phyloP scores from a whole-genome alignment of 768 basidiomycete genomes.

The Kwoniella pini region DNA sequence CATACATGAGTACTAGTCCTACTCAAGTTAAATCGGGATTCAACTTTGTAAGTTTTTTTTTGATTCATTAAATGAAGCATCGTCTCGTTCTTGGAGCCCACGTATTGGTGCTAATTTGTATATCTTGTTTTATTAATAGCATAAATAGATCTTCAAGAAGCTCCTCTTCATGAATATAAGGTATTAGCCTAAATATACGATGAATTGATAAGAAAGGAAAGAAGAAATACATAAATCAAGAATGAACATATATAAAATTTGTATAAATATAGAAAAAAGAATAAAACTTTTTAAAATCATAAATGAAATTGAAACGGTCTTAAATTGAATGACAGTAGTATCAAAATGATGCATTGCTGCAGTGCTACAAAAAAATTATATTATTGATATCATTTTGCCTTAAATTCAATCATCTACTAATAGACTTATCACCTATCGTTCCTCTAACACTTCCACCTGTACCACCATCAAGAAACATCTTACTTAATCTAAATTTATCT shows the following conservation, averaged over 20 bases:
- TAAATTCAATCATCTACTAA: not conserved
- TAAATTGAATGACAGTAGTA: not conserved
- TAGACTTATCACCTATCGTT: constrained; percentile 9
- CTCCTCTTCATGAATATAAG: no score
- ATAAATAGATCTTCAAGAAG: no score
- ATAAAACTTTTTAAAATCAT: no score
- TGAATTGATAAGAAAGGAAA: no score
- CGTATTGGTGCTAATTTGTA: no score
- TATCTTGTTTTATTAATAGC: no score
- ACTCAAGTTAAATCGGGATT: constrained; percentile 41
- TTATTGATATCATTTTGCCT: no score
- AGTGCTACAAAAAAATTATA: not conserved
- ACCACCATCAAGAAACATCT: constrained; percentile 74
- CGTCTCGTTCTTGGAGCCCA: no score
- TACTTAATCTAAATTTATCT: constrained; percentile 59
- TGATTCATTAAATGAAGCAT: no score
- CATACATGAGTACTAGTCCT: constrained; percentile 48
- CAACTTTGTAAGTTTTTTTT: constrained; percentile 10
- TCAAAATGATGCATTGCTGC: not conserved
- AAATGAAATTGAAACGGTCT: no score
- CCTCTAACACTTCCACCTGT: constrained; percentile 59
- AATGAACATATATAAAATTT: not conserved
- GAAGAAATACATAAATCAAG: not conserved
- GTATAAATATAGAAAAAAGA: no score
- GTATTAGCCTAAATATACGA: no score